Conservation (phyloP, 495 filamentous ascomycete genomes). For the Darksidea phi region DNA sequence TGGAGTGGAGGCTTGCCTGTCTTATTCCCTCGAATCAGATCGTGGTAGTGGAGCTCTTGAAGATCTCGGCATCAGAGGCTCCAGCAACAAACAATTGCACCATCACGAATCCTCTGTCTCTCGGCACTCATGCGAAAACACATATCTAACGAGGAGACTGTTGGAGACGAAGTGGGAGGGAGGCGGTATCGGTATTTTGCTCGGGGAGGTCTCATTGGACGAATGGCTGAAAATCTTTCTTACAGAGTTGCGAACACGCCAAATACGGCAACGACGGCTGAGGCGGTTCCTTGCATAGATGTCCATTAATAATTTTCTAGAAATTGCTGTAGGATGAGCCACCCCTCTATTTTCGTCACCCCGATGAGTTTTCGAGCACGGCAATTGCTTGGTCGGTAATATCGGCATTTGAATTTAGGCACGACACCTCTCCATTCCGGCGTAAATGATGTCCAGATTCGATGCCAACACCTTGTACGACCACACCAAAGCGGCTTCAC, state of each 20-base stretch:
- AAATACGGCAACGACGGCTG: constrained; percentile 5
- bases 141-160: too few relatives aligned
- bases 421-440: constrained; percentile 16
- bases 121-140: too few relatives aligned
- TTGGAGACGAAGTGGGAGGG: too few relatives aligned
- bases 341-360: constrained; percentile 10
- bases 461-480: neutral
- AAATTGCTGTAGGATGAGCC: neutral
- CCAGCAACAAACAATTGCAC: too few relatives aligned
- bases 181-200: too few relatives aligned
- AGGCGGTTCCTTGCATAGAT: constrained; percentile 8
- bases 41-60: too few relatives aligned
- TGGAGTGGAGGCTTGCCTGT: too few relatives aligned
- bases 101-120: too few relatives aligned
- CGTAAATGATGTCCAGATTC: constrained; percentile 27
- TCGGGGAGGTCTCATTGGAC: too few relatives aligned
- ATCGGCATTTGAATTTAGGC: constrained; percentile 30
- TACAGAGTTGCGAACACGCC: neutral
- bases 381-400: constrained; percentile 8
- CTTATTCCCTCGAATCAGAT: too few relatives aligned
- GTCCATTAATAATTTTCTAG: neutral
- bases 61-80: too few relatives aligned
- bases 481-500: constrained; percentile 8
- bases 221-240: too few relatives aligned
- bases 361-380: neutral